phyloP scores from a whole-genome alignment of 352 stramenopile genomes.

The Phytophthora macrochlamydospora region DNA sequence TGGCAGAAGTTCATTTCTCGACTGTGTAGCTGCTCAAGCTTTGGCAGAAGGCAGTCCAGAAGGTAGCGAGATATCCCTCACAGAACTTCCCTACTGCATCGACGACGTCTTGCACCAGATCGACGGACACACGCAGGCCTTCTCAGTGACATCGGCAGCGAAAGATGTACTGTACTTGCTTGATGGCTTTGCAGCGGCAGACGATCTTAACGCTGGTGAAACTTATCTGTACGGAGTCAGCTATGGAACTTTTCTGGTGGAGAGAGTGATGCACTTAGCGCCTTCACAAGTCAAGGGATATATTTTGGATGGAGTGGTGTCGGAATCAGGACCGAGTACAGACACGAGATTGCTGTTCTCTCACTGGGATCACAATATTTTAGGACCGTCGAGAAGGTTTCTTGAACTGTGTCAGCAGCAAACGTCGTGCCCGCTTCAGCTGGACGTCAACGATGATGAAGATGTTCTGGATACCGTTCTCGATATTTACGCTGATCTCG shows the following conservation, averaged over 20 bases:
- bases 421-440: constrained; percentile 27
- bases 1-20: constrained; percentile 36
- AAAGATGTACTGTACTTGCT: constrained; percentile 37
- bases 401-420: constrained; percentile 30
- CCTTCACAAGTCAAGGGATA: constrained; percentile 45
- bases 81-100: constrained; percentile 36
- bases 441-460: constrained; percentile 8
- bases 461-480: constrained; percentile 37
- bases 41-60: constrained; percentile 21
- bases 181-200: constrained; percentile 17
- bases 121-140: constrained; percentile 28
- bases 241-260: constrained; percentile 62
- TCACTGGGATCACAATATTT: constrained; percentile 42
- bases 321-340: constrained; percentile 27
- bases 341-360: constrained; percentile 30
- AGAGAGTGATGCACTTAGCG: constrained; percentile 56
- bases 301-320: constrained; percentile 53
- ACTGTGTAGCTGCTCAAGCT: constrained; percentile 42
- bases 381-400: constrained; percentile 27
- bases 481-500: constrained; percentile 39
- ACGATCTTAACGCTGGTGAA: constrained; percentile 16
- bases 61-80: constrained; percentile 7
- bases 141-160: constrained; percentile 57
- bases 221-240: constrained; percentile 59
- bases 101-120: constrained; percentile 31